A percentile compares a stretch with the other conserved stretches of the same genome.
These are phyloP conservation scores for Metschnikowia amazonensis DNA, from an alignment of 805 yeast genomes.

Conservation along the genomic window DNA sequence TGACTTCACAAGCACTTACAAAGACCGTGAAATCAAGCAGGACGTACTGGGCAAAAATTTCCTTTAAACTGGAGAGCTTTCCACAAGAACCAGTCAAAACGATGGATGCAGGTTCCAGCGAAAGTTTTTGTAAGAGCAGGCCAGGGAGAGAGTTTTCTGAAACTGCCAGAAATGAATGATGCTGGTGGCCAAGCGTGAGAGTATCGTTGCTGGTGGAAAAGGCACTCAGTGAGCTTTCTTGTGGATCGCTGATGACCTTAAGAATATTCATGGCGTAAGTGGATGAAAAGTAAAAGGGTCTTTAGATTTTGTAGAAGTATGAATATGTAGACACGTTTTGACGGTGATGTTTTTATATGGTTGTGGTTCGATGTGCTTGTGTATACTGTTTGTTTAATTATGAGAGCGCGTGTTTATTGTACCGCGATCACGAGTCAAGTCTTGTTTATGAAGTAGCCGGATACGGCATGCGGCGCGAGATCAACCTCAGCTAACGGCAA, in stretches of 20 bases:
- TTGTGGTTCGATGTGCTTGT: not conserved
- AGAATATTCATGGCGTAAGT: not conserved
- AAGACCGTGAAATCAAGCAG: slow-evolving; percentile 7
- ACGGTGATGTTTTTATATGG: no score
- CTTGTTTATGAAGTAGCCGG: not conserved
- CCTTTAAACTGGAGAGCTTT: slow-evolving; percentile 27
- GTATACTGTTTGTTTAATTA: not conserved
- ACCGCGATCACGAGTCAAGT: not conserved
- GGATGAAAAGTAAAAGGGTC: no score
- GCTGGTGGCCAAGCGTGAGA: slow-evolving; percentile 6
- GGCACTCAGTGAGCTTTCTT: not conserved
- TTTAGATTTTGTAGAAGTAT: no score
- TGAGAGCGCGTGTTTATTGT: not conserved
- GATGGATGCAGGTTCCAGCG: slow-evolving; percentile 7
- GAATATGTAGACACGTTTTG: no score
- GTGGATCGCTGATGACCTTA: not conserved
- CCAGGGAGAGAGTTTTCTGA: slow-evolving; percentile 12
- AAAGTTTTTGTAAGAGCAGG: slow-evolving; percentile 3
- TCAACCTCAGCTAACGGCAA: no score
- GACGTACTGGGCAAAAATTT: slow-evolving; percentile 17
- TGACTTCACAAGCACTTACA: slow-evolving; percentile 29
- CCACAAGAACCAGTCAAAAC: slow-evolving; percentile 17
- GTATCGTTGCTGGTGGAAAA: slow-evolving; percentile 3
- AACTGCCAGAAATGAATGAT: slow-evolving; percentile 9
- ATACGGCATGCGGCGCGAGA: not conserved